Conservation (phyloP, 2,329 filamentous ascomycete genomes). For the Teratosphaeria viscida region DNA sequence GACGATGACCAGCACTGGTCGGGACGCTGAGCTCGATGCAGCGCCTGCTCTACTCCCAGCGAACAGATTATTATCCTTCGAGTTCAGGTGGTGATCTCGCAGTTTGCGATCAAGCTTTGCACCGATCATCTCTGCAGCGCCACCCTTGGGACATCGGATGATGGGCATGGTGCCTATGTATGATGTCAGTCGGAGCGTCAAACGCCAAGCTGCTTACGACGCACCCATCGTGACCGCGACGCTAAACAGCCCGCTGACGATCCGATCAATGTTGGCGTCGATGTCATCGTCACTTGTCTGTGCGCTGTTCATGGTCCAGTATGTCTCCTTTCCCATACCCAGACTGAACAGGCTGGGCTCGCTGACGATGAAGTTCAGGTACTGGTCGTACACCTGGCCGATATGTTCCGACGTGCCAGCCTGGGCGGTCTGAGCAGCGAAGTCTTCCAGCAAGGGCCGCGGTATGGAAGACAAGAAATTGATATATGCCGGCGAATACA, state of each 20-base stretch:
- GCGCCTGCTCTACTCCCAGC: slow-evolving; percentile 56
- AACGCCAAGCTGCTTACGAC: slow-evolving; percentile 11
- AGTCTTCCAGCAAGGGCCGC: slow-evolving; percentile 83
- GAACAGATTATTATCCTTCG: slow-evolving; percentile 85
- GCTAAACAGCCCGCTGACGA: slow-evolving; percentile 94
- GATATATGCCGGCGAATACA: slow-evolving; percentile 90
- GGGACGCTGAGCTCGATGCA: slow-evolving; percentile 48
- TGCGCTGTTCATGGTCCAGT: slow-evolving; percentile 92
- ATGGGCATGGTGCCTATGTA: slow-evolving; percentile 73
- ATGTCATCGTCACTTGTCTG: slow-evolving; percentile 83
- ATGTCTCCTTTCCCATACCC: slow-evolving; percentile 85
- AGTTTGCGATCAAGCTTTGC: slow-evolving; percentile 91
- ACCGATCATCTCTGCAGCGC: slow-evolving; percentile 86
- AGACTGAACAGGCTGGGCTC: slow-evolving; percentile 93
- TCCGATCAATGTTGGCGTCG: slow-evolving; percentile 75
- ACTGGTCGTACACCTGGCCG: slow-evolving; percentile 89
- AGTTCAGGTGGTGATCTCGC: slow-evolving; percentile 91
- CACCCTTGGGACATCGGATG: slow-evolving; percentile 85
- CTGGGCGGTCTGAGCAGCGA: slow-evolving; percentile 75
- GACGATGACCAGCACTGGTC: slow-evolving; percentile 84
- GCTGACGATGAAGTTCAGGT: slow-evolving; percentile 91
- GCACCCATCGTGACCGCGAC: slow-evolving; percentile 95
- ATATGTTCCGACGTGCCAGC: slow-evolving; percentile 82
- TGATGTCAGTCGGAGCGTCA: background rate
- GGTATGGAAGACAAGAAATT: slow-evolving; percentile 95